phyloP scores from a whole-genome alignment of 345 rosid genomes.

The Linum usitatissimum region DNA sequence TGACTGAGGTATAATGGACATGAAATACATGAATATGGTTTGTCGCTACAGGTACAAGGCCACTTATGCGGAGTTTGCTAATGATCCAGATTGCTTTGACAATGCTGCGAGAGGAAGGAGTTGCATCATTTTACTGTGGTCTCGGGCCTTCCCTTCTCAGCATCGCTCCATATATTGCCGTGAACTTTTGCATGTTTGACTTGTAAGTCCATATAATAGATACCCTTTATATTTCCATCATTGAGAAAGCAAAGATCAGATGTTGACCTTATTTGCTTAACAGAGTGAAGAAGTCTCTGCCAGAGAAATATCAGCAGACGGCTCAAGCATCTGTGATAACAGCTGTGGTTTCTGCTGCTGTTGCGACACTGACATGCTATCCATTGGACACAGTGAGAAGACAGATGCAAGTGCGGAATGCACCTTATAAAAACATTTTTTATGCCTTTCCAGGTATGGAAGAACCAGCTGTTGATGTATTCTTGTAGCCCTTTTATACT shows the following conservation, averaged over 20 bases:
- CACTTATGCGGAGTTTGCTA: constrained; percentile 8
- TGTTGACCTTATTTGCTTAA: constrained; percentile 11
- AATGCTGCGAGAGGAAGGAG: constrained; percentile 93
- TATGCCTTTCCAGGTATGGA: constrained; percentile 69
- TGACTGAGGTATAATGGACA: constrained; percentile 60
- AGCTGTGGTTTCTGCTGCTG: constrained; percentile 70
- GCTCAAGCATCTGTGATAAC: constrained; percentile 71
- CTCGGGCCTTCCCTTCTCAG: constrained; percentile 91
- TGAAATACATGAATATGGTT: neutral
- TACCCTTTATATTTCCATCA: neutral
- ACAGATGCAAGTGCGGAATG: constrained; percentile 94
- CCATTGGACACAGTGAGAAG: constrained; percentile 93
- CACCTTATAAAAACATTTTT: constrained; percentile 74
- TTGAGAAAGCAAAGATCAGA: neutral
- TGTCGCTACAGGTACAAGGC: constrained; percentile 11
- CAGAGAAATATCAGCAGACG: constrained; percentile 63
- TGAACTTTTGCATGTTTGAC: constrained; percentile 86
- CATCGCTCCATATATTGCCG: constrained; percentile 98
- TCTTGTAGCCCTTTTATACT: too few relatives aligned
- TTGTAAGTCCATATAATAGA: too few relatives aligned
- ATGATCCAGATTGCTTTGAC: constrained; percentile 62
- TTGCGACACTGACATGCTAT: constrained; percentile 89
- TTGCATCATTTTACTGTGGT: constrained; percentile 75
- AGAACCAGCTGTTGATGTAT: too few relatives aligned
- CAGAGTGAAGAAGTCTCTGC: constrained; percentile 90